Evolutionary conservation across 2,329 filamentous ascomycete genomes (phyloP), one percentile per base, ranked within the genome.

Genomic region (Cladosporium sp.): DNA sequence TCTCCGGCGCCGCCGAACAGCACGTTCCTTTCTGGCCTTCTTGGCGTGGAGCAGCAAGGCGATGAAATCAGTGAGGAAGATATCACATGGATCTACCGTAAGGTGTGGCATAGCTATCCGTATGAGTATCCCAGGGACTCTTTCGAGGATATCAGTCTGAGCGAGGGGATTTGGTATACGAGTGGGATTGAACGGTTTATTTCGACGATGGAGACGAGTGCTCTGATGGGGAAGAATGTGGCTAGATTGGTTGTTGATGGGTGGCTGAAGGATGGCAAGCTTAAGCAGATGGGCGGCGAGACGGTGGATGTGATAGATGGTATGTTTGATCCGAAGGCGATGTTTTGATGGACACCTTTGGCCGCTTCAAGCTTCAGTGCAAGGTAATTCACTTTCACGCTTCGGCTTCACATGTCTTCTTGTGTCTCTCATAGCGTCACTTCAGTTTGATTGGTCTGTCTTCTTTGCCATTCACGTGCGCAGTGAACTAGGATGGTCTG

Each of bases 181-280:
- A 74, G 75, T 47, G 79, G 78, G 0, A 95, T 97, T 38, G 92
- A 97, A 71, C 86, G 86, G 59, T 96, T 99, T 66, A 95, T 97
- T 59, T 93, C 87, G 8, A 96, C 90, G 0, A 97, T 99, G 93
- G 93, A 99, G 75, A 96, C 93, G 6, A 96, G 85, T 66, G 87
- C 89, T 1, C 70, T 97, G 58, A 93, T 93, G 83, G 93, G 93
- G 1, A 89, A 80, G 79, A 93, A 93, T 64, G 84, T 93, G 17
- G 89, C 88, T 7, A 78, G 76, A 55, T 70, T 93, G 48, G 75
- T 92, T 40, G 76, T 83, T 0, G 80, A 91, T 61, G 80, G 80
- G 45, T 82, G 77, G 67, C 11, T 51, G 18, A 17, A 32, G 11
- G 32, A n/a, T n/a, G 12, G 15, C n/a, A 36, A 36, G 32, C 32